Conservation (phyloP, 73 alveolate species). For the Diophrys sp. region DNA sequence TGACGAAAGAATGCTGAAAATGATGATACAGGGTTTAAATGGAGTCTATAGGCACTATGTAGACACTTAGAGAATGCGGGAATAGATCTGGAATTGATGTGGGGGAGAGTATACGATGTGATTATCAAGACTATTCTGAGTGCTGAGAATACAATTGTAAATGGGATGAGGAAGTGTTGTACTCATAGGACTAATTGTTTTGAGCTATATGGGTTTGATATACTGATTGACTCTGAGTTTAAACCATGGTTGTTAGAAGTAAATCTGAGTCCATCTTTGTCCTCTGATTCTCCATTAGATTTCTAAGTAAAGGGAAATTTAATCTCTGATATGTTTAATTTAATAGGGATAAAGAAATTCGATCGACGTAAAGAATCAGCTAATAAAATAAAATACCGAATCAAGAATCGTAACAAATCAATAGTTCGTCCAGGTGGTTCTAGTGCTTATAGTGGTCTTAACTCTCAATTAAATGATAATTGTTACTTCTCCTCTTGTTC, state of each 20-base stretch:
- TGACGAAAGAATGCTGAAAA: constrained; percentile 50
- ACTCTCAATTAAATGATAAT: not conserved
- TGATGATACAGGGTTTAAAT: constrained; percentile 85
- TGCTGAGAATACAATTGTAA: constrained; percentile 63
- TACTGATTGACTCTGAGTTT: constrained; percentile 38
- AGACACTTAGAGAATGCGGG: constrained; percentile 73
- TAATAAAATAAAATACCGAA: constrained; percentile 34
- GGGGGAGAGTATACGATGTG: constrained; percentile 79
- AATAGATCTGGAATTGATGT: constrained; percentile 63
- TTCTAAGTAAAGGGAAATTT: constrained; percentile 45
- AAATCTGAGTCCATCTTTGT: constrained; percentile 45
- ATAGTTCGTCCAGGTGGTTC: not conserved
- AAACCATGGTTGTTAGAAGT: constrained; percentile 62
- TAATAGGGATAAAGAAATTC: constrained; percentile 64
- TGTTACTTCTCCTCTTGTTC: not conserved
- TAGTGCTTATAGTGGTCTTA: too few species aligned
- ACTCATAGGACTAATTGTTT: constrained; percentile 62
- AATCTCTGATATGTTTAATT: constrained; percentile 71
- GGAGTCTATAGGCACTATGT: constrained; percentile 76
- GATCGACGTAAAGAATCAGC: constrained; percentile 63
- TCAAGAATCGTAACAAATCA: constrained; percentile 17
- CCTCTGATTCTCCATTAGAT: constrained; percentile 53
- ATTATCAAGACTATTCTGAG: constrained; percentile 70
- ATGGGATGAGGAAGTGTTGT: constrained; percentile 67
- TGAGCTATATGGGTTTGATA: constrained; percentile 53